Evolutionary conservation across 2,329 filamentous ascomycete species (phyloP), one percentile per base, ranked within the genome.

Genomic region (Endothia cerciana): DNA sequence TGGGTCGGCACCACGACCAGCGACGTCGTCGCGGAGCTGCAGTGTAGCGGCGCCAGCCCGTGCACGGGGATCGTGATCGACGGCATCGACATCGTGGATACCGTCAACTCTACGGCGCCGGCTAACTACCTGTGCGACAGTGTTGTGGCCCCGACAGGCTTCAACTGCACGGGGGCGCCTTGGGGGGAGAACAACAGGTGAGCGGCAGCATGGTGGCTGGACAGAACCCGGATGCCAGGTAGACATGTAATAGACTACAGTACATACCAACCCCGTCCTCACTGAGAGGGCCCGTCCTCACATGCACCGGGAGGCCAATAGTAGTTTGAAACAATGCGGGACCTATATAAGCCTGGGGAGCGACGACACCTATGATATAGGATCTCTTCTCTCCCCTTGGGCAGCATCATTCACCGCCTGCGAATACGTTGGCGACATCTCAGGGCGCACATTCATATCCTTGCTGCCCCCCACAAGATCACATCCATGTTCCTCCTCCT

Each of bases 41-140:
- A 68, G 63, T 68, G 66, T 55, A 68, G 66, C 28, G 66, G n/a
- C n/a, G 66, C 66, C 19, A 65, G 63, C 60, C 66, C 66, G 15
- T 68, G 66, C 56, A 68, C 66, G 49, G 63, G 63, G 2, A 36
- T 65, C 2, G 60, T 68, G 17, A 33, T 68, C 0, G 60, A 68
- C 13, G 56, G 30, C 7, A 22, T 68, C 19, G 66, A 68, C 1
- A 60, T 68, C 0, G 11, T 65, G 4, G 66, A 68, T 15, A 49
- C 56, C 40, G 60, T 68, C 17, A 68, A 68, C 8, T 51, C 45
- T 25, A 68, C 66, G 40, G 55, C 53, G n/a, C 66, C 66, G 5
- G 36, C 38, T 4, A 68, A 63, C 7, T 68, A 68, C 25, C 28
- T 68, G 56, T 68, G 66, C 40, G 66, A 68, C 19, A 68, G 61